phyloP scores from a whole-genome alignment of 2,329 filamentous ascomycete genomes.

The Pyrenochaeta sp. region DNA sequence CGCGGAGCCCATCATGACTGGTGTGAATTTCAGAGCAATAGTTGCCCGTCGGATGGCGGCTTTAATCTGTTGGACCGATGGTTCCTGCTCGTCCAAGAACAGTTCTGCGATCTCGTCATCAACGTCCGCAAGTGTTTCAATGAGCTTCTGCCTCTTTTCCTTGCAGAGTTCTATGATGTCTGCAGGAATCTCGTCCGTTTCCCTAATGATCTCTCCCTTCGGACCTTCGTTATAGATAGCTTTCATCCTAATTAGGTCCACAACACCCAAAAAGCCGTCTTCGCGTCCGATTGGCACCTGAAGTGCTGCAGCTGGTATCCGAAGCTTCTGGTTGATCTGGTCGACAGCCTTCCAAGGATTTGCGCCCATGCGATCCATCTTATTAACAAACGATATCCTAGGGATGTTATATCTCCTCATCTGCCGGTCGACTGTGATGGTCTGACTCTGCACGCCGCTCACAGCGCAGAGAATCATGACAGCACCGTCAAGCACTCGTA shows the following conservation, averaged over 20 bases:
- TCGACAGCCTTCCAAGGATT: slow-evolving; percentile 98
- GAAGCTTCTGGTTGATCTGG: slow-evolving; percentile 96
- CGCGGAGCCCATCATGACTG: slow-evolving; percentile 95
- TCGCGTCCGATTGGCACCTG: slow-evolving; percentile 95
- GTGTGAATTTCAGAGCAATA: slow-evolving; percentile 87
- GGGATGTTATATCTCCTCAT: slow-evolving; percentile 99
- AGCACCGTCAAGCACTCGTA: slow-evolving; percentile 93
- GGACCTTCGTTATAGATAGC: slow-evolving; percentile 90
- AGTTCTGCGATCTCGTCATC: slow-evolving; percentile 98
- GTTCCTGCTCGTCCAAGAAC: slow-evolving; percentile 86
- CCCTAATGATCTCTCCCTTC: slow-evolving; percentile 76
- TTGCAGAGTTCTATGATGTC: slow-evolving; percentile 77
- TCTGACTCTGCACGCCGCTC: slow-evolving; percentile 96
- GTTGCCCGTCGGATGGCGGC: slow-evolving; percentile 90
- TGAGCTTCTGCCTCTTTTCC: slow-evolving; percentile 83
- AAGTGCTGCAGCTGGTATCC: slow-evolving; percentile 89
- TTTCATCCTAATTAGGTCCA: slow-evolving; percentile 92
- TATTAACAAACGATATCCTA: slow-evolving; percentile 95
- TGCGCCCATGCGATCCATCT: slow-evolving; percentile 99
- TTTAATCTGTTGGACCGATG: slow-evolving; percentile 84
- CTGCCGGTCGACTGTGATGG: slow-evolving; percentile 96
- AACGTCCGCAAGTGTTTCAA: slow-evolving; percentile 95
- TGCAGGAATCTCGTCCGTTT: slow-evolving; percentile 83
- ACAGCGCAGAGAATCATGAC: slow-evolving; percentile 99
- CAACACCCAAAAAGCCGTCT: slow-evolving; percentile 89